A percentile compares a stretch with the other conserved stretches of the same genome.
Evolutionary conservation across 148 eudicot species (phyloP).

Genomic region (Vaccinium macrocarpon): DNA sequence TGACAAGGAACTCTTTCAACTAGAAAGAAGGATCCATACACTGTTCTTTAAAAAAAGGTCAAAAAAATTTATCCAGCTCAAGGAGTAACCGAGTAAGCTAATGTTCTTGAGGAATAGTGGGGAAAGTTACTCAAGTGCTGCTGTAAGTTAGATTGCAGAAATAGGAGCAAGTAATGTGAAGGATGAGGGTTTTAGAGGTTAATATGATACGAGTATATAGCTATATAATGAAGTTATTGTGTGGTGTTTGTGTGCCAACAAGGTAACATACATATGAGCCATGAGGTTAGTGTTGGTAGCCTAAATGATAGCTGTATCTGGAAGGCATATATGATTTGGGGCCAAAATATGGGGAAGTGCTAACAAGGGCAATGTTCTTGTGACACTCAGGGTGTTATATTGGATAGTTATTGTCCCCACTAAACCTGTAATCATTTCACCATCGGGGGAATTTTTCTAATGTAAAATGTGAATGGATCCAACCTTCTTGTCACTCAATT

Average conservation of each 20-base stretch:
- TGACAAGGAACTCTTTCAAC: not conserved
- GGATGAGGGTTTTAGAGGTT: no score
- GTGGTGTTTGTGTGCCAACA: no score
- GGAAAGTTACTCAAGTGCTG: no score
- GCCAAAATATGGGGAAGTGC: not conserved
- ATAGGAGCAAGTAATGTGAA: no score
- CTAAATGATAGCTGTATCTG: not conserved
- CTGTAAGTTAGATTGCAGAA: no score
- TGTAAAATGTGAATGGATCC: not conserved
- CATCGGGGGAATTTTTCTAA: not conserved
- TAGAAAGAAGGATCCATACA: not conserved
- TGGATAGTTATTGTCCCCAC: not conserved
- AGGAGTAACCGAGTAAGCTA: no score
- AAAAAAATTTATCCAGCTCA: not conserved
- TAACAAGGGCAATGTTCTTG: not conserved
- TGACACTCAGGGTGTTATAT: not conserved
- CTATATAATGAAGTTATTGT: no score
- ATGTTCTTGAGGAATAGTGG: no score
- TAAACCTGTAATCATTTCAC: not conserved
- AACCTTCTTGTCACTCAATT: slow-evolving; percentile 3
- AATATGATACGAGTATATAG: no score
- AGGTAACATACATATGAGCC: not conserved
- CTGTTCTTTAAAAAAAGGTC: not conserved
- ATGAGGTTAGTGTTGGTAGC: not conserved
- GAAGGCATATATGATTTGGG: not conserved